A percentile compares a stretch with the other conserved stretches of the same genome.
Conservation (phyloP, 176 grass and related monocot genomes). For the Phoenix dactylifera region DNA sequence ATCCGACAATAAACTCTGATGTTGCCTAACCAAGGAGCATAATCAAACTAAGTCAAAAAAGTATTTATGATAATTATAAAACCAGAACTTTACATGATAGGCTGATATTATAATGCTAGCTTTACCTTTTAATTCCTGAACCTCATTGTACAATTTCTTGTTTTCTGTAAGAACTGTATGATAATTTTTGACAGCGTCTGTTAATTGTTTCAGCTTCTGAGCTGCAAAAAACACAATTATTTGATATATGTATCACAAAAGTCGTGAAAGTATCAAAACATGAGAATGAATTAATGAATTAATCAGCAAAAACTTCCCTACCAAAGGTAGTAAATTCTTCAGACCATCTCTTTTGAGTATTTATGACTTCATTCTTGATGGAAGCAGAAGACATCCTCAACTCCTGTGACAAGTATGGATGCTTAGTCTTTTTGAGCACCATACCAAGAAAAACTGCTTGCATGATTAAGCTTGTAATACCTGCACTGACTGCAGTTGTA, state of each 20-base stretch:
- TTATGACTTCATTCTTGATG: conserved; percentile 55
- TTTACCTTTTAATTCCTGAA: conserved; percentile 7
- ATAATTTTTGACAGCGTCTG: conserved; percentile 4
- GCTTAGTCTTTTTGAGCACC: neutral
- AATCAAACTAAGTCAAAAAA: too few relatives aligned
- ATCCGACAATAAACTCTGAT: conserved; percentile 91
- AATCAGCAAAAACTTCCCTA: conserved; percentile 16
- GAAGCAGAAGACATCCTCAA: conserved; percentile 66
- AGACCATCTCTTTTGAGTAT: conserved; percentile 45
- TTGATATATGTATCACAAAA: neutral
- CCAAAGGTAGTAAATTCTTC: conserved; percentile 50
- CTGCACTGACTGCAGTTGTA: conserved; percentile 40
- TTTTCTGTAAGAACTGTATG: conserved; percentile 9
- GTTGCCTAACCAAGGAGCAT: conserved; percentile 39
- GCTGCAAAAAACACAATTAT: neutral
- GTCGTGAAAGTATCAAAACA: too few relatives aligned
- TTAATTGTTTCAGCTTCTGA: neutral
- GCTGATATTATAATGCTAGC: too few relatives aligned
- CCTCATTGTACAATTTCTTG: conserved; percentile 10
- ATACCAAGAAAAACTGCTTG: conserved; percentile 1
- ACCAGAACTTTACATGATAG: too few relatives aligned
- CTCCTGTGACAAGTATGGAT: conserved; percentile 35
- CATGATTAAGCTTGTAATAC: conserved; percentile 25
- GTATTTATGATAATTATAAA: too few relatives aligned
- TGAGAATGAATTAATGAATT: conserved; percentile 2